These are phyloP conservation scores for Trichoderma sp. DNA, from an alignment of 2,329 filamentous ascomycete genomes.

Conservation along the genomic window DNA sequence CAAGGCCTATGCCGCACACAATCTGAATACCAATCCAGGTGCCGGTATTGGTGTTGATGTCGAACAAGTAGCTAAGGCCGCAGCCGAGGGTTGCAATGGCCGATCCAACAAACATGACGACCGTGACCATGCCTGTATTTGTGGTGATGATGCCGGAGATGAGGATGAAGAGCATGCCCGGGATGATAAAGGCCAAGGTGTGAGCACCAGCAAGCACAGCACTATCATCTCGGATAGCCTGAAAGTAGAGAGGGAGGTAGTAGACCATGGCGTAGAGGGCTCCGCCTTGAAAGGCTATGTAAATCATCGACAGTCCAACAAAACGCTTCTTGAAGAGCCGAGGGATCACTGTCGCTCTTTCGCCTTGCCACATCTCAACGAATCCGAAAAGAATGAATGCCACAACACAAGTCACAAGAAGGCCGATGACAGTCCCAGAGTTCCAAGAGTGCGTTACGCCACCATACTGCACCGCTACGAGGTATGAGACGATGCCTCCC, in stretches of 20 bases:
- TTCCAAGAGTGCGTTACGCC: constrained; percentile 43
- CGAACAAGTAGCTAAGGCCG: constrained; percentile 45
- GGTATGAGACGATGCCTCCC: constrained; percentile 43
- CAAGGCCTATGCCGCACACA: constrained; percentile 48
- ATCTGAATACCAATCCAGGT: constrained; percentile 37
- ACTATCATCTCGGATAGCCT: constrained; percentile 37
- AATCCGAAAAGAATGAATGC: constrained; percentile 35
- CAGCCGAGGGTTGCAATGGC: constrained; percentile 38
- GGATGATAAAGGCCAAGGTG: constrained; percentile 43
- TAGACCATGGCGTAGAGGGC: constrained; percentile 43
- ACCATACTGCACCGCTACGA: constrained; percentile 51
- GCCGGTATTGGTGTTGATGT: constrained; percentile 23
- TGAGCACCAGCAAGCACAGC: constrained; percentile 41
- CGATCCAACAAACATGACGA: constrained; percentile 38
- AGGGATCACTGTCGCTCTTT: constrained; percentile 42
- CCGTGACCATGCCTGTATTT: constrained; percentile 43
- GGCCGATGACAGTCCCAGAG: constrained; percentile 39
- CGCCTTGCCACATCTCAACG: constrained; percentile 41
- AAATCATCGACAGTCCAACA: constrained; percentile 36
- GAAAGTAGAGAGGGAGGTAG: constrained; percentile 46
- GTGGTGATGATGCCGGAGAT: constrained; percentile 32
- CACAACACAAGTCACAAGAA: constrained; percentile 39
- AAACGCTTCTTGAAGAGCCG: constrained; percentile 40
- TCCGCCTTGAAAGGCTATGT: constrained; percentile 41
- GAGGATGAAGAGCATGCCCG: constrained; percentile 10